These are phyloP conservation scores for Drosera capensis DNA, from an alignment of 148 eudicot genomes.

Conservation along the genomic window DNA sequence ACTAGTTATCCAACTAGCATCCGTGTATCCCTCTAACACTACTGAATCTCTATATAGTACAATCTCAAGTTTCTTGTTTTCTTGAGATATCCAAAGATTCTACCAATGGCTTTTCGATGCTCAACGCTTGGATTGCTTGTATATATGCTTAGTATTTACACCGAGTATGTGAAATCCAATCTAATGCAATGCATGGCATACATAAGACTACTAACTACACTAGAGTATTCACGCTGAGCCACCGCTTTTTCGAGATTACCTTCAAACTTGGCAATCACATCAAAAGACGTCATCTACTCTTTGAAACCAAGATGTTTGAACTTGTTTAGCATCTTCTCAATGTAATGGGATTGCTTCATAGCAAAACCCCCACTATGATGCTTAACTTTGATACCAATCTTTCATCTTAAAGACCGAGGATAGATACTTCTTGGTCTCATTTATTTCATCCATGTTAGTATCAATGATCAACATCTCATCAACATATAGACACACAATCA, in stretches of 20 bases:
- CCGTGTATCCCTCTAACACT: constrained; percentile 1
- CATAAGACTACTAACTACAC: constrained; percentile 1
- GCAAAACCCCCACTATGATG: no score
- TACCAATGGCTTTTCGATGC: neutral
- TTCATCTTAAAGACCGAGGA: neutral
- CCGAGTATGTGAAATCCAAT: constrained; percentile 4
- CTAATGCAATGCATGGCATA: constrained; percentile 10
- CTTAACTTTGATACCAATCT: no score
- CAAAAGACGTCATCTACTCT: constrained; percentile 6
- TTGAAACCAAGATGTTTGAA: constrained; percentile 1
- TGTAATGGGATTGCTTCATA: constrained; percentile 1
- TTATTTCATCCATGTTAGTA: neutral
- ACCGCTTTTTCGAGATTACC: neutral
- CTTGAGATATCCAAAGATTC: constrained; percentile 1
- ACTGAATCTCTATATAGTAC: neutral
- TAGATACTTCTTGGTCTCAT: constrained; percentile 1
- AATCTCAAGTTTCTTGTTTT: neutral
- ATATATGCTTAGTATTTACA: neutral
- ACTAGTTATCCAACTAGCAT: constrained; percentile 6
- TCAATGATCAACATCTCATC: neutral
- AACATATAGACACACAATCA: constrained; percentile 4
- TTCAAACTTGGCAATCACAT: no score
- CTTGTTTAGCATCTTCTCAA: constrained; percentile 6
- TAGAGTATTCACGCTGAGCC: neutral
- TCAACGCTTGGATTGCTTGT: neutral